Evolutionary conservation across 352 stramenopile species (phyloP), one percentile per base, ranked within the genome.

Genomic region (Phytophthora europaea): DNA sequence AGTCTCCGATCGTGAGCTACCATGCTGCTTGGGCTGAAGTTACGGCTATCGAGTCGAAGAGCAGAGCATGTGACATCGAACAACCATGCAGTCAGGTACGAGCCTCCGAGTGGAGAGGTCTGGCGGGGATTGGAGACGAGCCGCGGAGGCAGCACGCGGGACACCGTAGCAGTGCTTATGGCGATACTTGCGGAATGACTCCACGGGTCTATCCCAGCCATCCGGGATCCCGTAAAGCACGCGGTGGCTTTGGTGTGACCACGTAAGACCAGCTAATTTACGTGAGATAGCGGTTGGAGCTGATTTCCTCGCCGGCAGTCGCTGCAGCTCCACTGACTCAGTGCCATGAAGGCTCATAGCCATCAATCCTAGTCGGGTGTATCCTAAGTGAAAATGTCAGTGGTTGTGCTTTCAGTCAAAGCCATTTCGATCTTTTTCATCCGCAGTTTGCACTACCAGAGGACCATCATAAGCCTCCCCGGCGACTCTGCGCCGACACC

Each of bases 171-270:
- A 20, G 34, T 34, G 56, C 28, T 63, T 63, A 53, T 38, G n/a
- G n/a, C 56, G 54, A 48, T 61, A 33, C 54, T 40, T 36, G 20
- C 56, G 22, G 38, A 53, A 38, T 63, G 38, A 22, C 36, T 53
- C 36, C 33, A 22, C 34, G 13, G 20, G 47, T 28, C 47, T 53
- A 38, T 63, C 36, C 56, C 22, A 40, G 45, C 43, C 58, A 65
- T 55, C 16, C 58, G 58, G 18, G 13, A 65, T 65, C 58, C 20
- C 23, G 43, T 26, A 65, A 55, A 40, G 43, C 36, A 53, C 34
- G 10, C 22, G 34, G 15, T 38, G 22, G 23, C 23, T 45, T 26
- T 22, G 26, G 2, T 55, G 22, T 26, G 26, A 55, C 47, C 23
- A 55, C 16, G 58, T 54, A 8, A 55, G 40, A 43, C 43, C 58